Percentiles rank a stretch among this genome's conserved stretches.
phyloP scores from a whole-genome alignment of 1,139 yeast species.

The Magnusiomyces paraingens region DNA sequence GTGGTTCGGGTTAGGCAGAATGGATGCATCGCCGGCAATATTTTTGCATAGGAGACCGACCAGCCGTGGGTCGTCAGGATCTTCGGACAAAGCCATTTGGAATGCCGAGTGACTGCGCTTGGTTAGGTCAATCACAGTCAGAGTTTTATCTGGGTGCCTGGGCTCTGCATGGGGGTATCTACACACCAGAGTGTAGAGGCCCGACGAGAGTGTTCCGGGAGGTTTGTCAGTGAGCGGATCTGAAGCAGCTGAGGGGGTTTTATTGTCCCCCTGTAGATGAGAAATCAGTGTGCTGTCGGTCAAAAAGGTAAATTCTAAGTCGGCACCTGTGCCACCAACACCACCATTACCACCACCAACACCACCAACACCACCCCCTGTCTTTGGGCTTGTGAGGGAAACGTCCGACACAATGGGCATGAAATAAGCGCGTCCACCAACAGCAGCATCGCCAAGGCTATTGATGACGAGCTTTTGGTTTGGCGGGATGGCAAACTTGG shows the following conservation, averaged over 20 bases:
- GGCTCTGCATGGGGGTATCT: slow-evolving; percentile 17
- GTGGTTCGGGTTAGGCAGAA: slow-evolving; percentile 20
- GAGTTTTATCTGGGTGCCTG: slow-evolving; percentile 13
- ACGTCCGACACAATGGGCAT: not conserved
- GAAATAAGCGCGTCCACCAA: not conserved
- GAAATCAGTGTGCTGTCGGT: slow-evolving; percentile 13
- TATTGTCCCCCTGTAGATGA: no score
- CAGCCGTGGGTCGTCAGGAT: slow-evolving; percentile 7
- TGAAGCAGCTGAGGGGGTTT: not conserved
- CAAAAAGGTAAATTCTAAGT: slow-evolving; percentile 18
- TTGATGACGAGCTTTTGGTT: slow-evolving; percentile 6
- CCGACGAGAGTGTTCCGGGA: slow-evolving; percentile 14
- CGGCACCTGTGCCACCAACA: not conserved
- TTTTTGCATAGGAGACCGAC: slow-evolving; percentile 23
- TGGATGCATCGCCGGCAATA: slow-evolving; percentile 21
- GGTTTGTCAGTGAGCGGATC: not conserved
- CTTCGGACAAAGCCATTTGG: not conserved
- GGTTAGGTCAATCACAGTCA: slow-evolving; percentile 17
- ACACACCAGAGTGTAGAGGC: slow-evolving; percentile 23
- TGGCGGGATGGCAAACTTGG: slow-evolving; percentile 4
- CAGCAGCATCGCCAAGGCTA: not conserved
- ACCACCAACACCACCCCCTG: slow-evolving; percentile 1
- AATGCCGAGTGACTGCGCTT: not conserved
- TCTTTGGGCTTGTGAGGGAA: not conserved
- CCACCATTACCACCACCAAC: not conserved